phyloP scores from a whole-genome alignment of 2,329 filamentous ascomycete species.

The Trichoderma sp. region DNA sequence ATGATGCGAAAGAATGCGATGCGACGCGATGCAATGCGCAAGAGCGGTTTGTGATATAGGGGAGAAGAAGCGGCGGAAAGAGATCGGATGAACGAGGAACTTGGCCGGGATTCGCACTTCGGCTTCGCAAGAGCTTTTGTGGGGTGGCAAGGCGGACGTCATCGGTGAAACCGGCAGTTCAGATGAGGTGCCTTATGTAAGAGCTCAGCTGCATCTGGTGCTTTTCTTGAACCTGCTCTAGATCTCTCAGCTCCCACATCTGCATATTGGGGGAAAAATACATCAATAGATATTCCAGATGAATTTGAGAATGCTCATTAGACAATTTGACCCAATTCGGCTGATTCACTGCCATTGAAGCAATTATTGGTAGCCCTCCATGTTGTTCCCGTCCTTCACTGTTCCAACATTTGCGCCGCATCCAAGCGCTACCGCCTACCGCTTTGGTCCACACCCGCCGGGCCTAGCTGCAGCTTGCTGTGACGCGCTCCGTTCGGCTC shows the following conservation, averaged over 20 bases:
- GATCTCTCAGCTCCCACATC: background rate
- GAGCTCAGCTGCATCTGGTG: slow-evolving; percentile 11
- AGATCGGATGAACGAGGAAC: slow-evolving; percentile 7
- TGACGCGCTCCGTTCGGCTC: slow-evolving; percentile 23
- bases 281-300: too few relatives aligned
- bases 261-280: too few relatives aligned
- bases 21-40: background rate
- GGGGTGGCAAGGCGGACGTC: slow-evolving; percentile 38
- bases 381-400: background rate
- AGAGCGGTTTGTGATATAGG: background rate
- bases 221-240: background rate
- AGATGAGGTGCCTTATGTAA: background rate
- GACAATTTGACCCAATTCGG: background rate
- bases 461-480: slow-evolving; percentile 23
- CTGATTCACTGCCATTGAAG: background rate
- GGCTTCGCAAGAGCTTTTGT: slow-evolving; percentile 18
- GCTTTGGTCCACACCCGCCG: slow-evolving; percentile 17
- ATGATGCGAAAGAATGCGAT: background rate
- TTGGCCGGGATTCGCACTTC: slow-evolving; percentile 22
- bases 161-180: slow-evolving; percentile 32
- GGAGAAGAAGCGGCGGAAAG: background rate
- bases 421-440: slow-evolving; percentile 13
- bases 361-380: too few relatives aligned
- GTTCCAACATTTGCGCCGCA: background rate
- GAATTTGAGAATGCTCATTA: too few relatives aligned